Base-by-base conservation (phyloP, 148 eudicot genomes). In the Heliosperma pusillum region DNA sequence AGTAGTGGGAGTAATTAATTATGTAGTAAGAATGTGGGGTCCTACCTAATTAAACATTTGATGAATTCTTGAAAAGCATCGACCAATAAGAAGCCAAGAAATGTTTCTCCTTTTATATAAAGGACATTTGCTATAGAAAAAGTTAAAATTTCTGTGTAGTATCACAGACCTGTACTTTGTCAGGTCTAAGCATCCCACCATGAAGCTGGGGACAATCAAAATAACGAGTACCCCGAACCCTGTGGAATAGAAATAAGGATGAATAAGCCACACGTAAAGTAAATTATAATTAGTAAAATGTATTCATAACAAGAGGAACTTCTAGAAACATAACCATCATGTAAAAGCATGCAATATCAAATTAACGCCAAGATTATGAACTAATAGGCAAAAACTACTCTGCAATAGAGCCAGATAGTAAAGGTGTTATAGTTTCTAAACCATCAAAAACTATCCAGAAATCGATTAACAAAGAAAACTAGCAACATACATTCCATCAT, bases 111-210 rank as follows among this genome's bases (percentile, higher is more conserved):
- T n/a, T n/a, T n/a, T n/a, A n/a, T n/a, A n/a, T n/a, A n/a, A n/a
- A n/a, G n/a, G n/a, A n/a, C n/a, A n/a, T n/a, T n/a, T n/a, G n/a
- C n/a, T n/a, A n/a, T n/a, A n/a, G n/a, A n/a, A n/a, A n/a, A n/a
- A n/a, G n/a, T n/a, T n/a, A n/a, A n/a, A n/a, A n/a, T n/a, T n/a
- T n/a, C n/a, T n/a, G n/a, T n/a, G 47, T 57, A 10, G 29, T 63
- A 40, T n/a, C n/a, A 72, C 87, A 66, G 77, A 93, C 98, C 96
- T 91, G 86, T 64, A 91, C 93, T 91, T 90, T 94, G 76, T 94
- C 97, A 56, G 98, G 97, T 81, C 97, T 86, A 79, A 94, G 89
- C 78, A 94, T 85, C 59, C 85, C 96, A 77, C 98, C 98, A 82
- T 92, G 97, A 75, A 83, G 90, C 45, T 87, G 89, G 56, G 93